These are phyloP conservation scores for Thelephora ganbajun DNA, from an alignment of 768 basidiomycete species.

Conservation along the genomic window DNA sequence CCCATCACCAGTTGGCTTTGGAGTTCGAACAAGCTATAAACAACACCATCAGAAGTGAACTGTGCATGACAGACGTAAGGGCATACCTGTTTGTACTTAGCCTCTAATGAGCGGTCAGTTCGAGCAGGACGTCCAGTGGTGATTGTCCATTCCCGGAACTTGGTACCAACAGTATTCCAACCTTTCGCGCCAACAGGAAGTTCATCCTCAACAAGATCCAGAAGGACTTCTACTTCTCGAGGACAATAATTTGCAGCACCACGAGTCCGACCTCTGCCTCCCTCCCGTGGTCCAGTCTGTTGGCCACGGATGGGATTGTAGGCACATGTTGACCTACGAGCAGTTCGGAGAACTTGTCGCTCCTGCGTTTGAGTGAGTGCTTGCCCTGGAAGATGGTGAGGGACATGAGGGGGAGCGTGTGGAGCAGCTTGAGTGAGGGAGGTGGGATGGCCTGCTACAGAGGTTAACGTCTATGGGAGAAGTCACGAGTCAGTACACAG, in stretches of 20 bases:
- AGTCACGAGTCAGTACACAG: no score
- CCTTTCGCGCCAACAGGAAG: neutral
- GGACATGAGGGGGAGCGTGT: no score
- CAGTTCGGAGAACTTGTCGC: no score
- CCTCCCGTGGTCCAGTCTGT: no score
- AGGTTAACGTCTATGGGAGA: no score
- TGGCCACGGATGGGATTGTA: no score
- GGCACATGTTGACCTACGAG: no score
- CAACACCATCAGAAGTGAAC: neutral
- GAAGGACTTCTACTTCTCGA: neutral
- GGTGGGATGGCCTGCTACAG: no score
- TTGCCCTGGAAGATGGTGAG: no score
- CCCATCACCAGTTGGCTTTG: slow-evolving; percentile 15
- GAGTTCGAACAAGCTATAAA: neutral
- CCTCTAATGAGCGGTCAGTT: neutral
- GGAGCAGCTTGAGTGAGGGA: no score
- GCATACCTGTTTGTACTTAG: neutral
- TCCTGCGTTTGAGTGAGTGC: no score
- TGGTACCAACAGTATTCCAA: neutral
- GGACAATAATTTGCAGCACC: neutral
- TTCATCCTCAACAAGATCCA: neutral
- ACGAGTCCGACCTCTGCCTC: neutral
- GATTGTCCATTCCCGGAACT: neutral
- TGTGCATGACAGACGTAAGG: neutral
- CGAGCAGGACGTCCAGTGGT: neutral